Conservation (phyloP, 2,329 filamentous ascomycete species). For the Exutisphaerella laricina region DNA sequence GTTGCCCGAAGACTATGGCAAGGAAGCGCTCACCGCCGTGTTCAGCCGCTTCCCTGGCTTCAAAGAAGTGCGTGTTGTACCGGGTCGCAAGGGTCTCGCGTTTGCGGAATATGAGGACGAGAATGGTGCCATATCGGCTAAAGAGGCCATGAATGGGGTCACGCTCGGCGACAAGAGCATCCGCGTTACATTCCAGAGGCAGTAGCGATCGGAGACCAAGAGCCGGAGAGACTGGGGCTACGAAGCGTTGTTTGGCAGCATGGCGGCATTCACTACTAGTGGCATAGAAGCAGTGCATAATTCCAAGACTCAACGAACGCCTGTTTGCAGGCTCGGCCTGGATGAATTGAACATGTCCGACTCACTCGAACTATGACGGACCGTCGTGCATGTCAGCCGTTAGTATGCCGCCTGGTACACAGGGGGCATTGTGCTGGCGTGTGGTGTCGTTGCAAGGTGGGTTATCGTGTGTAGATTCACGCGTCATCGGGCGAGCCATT, state of each 20-base stretch:
- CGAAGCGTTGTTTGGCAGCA: background rate
- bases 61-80: conserved; percentile 84
- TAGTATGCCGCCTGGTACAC: no score
- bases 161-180: conserved; percentile 72
- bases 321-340: no score
- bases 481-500: no score
- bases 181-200: conserved; percentile 93
- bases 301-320: no score
- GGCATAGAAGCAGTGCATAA: no score
- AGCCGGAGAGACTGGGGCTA: background rate
- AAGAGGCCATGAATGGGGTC: conserved; percentile 88
- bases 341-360: no score
- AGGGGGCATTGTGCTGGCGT: no score
- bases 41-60: conserved; percentile 92
- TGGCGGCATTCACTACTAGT: no score
- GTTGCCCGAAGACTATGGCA: conserved; percentile 77
- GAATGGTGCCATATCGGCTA: conserved; percentile 81
- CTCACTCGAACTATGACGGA: no score
- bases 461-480: no score
- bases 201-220: conserved; percentile 44
- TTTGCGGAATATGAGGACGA: conserved; percentile 97
- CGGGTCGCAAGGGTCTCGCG: conserved; percentile 78
- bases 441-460: no score
- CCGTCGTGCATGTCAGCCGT: no score
- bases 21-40: conserved; percentile 70